Evolutionary conservation across 768 basidiomycete genomes (phyloP).

Genomic region (Melanogaster broomeanus): DNA sequence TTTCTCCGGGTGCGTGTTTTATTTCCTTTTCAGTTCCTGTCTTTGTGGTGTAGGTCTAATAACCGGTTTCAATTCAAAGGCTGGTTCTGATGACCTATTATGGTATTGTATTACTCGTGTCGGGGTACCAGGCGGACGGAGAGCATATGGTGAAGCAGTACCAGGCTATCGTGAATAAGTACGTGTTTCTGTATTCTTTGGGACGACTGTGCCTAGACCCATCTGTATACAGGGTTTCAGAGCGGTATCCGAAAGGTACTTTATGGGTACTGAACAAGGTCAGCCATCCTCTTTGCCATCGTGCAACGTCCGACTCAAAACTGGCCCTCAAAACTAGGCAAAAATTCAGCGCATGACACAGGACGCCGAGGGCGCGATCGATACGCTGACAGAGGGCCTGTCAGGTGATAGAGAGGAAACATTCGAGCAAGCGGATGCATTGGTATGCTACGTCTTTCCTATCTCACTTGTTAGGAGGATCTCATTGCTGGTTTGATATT

Average conservation of each 20-base stretch:
- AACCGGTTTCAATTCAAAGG: conserved; percentile 34
- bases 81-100: conserved; percentile 83
- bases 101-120: conserved; percentile 65
- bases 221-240: conserved; percentile 43
- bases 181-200: conserved; percentile 15
- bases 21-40: not conserved
- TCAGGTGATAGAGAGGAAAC: conserved; percentile 48
- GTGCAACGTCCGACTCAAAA: not conserved
- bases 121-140: conserved; percentile 79
- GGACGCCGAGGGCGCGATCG: conserved; percentile 66
- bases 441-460: conserved; percentile 40
- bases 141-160: conserved; percentile 63
- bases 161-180: conserved; percentile 64
- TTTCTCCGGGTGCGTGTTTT: conserved; percentile 67
- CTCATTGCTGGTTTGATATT: not conserved
- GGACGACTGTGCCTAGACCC: not conserved
- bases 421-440: conserved; percentile 72
- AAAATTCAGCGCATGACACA: conserved; percentile 75
- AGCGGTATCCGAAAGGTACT: conserved; percentile 64
- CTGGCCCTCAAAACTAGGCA: conserved; percentile 43
- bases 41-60: not conserved
- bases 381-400: conserved; percentile 59
- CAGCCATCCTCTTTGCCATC: conserved; percentile 7
- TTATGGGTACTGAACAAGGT: conserved; percentile 77
- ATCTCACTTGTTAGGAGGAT: not conserved